Percentiles rank a stretch among this genome's conserved stretches.
These are phyloP conservation scores for Chaetomidium leptoderma DNA, from an alignment of 495 filamentous ascomycete species.

Conservation along the genomic window DNA sequence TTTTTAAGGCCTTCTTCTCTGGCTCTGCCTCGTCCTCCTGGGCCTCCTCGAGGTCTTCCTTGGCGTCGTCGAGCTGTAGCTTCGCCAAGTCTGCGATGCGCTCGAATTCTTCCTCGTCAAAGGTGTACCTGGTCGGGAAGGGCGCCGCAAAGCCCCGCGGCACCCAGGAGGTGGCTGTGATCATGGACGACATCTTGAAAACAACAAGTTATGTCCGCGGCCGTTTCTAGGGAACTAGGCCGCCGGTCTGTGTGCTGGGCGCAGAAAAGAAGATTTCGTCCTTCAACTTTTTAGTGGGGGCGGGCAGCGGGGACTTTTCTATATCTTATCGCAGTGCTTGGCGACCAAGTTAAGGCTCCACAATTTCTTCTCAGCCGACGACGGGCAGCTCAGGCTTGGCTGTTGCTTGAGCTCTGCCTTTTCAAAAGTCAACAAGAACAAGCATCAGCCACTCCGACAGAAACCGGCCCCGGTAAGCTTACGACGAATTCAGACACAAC, in stretches of 20 bases:
- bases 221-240: neutral
- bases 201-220: neutral
- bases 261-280: conserved; percentile 25
- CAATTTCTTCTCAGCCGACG: neutral
- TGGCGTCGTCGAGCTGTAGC: conserved; percentile 87
- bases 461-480: neutral
- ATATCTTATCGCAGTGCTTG: conserved; percentile 19
- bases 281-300: conserved; percentile 36
- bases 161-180: conserved; percentile 91
- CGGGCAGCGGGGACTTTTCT: conserved; percentile 35
- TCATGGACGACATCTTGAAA: conserved; percentile 59
- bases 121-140: conserved; percentile 83
- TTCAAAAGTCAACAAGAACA: conserved; percentile 1
- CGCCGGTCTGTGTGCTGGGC: neutral
- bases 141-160: conserved; percentile 88
- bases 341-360: neutral
- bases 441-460: neutral
- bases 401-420: neutral
- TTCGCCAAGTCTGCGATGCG: conserved; percentile 86
- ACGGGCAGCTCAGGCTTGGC: neutral
- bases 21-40: conserved; percentile 24
- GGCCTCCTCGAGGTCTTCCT: conserved; percentile 76
- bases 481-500: neutral
- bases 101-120: conserved; percentile 88
- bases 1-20: conserved; percentile 9